Conservation (phyloP, 2,329 filamentous ascomycete genomes). For the Grosmannia clavigera region DNA sequence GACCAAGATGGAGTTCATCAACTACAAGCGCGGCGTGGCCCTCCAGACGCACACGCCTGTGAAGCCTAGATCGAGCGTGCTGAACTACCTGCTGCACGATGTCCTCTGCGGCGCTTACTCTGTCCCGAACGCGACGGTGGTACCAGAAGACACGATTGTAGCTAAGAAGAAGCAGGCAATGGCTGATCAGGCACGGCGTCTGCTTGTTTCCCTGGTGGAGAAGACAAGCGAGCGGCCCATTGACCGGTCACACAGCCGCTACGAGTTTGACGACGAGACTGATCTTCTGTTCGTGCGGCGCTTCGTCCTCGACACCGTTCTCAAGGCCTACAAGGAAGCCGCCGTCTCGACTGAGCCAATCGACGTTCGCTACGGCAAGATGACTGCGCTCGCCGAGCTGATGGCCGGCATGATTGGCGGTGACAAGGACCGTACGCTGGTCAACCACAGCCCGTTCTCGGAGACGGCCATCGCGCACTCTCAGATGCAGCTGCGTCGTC, state of each 20-base stretch:
- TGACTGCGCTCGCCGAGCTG: constrained; percentile 78
- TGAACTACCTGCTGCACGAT: constrained; percentile 86
- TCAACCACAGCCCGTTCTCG: constrained; percentile 19
- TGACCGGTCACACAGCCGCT: constrained; percentile 43
- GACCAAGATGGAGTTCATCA: constrained; percentile 97
- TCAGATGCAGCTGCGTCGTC: constrained; percentile 72
- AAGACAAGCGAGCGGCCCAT: constrained; percentile 71
- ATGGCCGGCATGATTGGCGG: constrained; percentile 87
- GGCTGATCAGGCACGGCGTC: constrained; percentile 72
- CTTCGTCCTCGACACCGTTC: constrained; percentile 85
- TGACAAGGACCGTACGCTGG: constrained; percentile 54
- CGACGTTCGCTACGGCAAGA: constrained; percentile 74
- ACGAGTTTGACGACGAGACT: constrained; percentile 61
- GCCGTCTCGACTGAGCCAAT: constrained; percentile 65
- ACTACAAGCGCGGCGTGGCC: constrained; percentile 88
- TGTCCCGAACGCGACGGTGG: constrained; percentile 37
- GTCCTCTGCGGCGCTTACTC: constrained; percentile 46
- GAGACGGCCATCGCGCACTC: constrained; percentile 35
- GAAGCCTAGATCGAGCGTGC: constrained; percentile 80
- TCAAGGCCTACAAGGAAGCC: constrained; percentile 86
- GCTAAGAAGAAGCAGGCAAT: constrained; percentile 80
- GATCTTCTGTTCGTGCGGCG: constrained; percentile 86
- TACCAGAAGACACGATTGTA: constrained; percentile 46
- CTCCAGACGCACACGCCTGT: constrained; percentile 76
- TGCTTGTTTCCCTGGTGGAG: constrained; percentile 74